Evolutionary conservation across 225 moss, liverwort and hornwort species (phyloP).

Genomic region (Sphagnum contortum): DNA sequence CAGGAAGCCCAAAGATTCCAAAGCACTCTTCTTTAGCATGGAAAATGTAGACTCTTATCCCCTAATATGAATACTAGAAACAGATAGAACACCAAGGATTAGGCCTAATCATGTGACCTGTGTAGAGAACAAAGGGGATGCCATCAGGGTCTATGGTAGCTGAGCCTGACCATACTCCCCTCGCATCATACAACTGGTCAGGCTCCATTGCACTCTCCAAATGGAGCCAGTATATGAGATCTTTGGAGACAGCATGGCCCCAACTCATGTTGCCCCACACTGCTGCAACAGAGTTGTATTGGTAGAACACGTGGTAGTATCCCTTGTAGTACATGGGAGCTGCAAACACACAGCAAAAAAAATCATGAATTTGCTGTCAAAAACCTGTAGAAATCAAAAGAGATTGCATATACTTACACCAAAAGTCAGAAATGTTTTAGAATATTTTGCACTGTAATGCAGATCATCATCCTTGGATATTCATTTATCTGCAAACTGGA

Average conservation of each 20-base stretch:
- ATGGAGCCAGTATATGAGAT: constrained; percentile 48
- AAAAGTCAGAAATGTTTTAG: no score
- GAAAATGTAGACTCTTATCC: neutral
- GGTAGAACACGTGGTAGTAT: constrained; percentile 65
- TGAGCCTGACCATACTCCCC: constrained; percentile 73
- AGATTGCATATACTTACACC: no score
- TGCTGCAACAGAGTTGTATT: constrained; percentile 50
- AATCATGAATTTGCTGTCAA: no score
- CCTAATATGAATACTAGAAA: no score
- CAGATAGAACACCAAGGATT: neutral
- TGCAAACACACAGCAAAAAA: constrained; percentile 7
- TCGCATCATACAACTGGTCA: constrained; percentile 52
- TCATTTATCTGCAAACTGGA: no score
- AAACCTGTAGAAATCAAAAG: no score
- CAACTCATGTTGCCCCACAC: constrained; percentile 58
- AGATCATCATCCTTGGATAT: no score
- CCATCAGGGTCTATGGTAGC: constrained; percentile 55
- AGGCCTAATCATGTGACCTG: constrained; percentile 17
- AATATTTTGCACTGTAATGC: no score
- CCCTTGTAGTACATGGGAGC: constrained; percentile 62
- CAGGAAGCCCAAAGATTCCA: neutral
- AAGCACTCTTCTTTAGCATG: neutral
- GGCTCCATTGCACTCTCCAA: constrained; percentile 44
- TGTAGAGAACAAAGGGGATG: constrained; percentile 47
- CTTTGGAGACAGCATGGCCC: constrained; percentile 63